A percentile compares a stretch with the other conserved stretches of the same genome.
Conservation (phyloP, 306 rosid genomes). For the Elaeagnus macrophylla region DNA sequence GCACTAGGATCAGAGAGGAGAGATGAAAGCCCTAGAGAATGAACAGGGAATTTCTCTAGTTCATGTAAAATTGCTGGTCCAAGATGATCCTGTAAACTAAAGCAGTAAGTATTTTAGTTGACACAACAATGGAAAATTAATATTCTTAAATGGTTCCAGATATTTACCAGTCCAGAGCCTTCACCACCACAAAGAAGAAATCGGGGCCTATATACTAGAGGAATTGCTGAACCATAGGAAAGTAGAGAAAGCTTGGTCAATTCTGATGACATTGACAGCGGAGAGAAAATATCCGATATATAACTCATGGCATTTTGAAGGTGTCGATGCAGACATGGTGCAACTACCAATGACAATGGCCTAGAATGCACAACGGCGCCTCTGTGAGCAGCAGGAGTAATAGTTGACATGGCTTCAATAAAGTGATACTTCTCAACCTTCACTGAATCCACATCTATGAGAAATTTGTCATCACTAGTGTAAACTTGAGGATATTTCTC, state of each 20-base stretch:
- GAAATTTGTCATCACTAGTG: conserved; percentile 88
- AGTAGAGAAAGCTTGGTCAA: conserved; percentile 81
- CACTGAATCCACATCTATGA: conserved; percentile 90
- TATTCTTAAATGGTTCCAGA: conserved; percentile 32
- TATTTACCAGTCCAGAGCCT: conserved; percentile 93
- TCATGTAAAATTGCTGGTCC: conserved; percentile 98
- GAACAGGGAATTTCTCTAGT: conserved; percentile 94
- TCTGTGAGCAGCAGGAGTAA: conserved; percentile 98
- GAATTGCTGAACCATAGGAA: conserved; percentile 83
- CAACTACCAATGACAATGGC: conserved; percentile 85
- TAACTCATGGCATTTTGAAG: conserved; percentile 56
- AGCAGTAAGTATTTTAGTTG: conserved; percentile 82
- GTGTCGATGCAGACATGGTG: conserved; percentile 73
- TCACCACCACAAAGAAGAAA: conserved; percentile 87
- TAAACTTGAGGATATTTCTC: conserved; percentile 94
- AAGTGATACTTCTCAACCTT: conserved; percentile 80
- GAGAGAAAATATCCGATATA: conserved; percentile 67
- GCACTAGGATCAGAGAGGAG: conserved; percentile 98
- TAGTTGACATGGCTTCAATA: conserved; percentile 90
- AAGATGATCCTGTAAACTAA: conserved; percentile 99
- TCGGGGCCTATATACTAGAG: conserved; percentile 89
- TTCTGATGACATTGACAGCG: conserved; percentile 51
- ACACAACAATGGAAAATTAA: conserved; percentile 17
- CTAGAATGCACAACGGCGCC: conserved; percentile 91
- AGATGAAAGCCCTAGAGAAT: conserved; percentile 88